Conservation (phyloP, 768 basidiomycete species). For the Ramaria rubella region DNA sequence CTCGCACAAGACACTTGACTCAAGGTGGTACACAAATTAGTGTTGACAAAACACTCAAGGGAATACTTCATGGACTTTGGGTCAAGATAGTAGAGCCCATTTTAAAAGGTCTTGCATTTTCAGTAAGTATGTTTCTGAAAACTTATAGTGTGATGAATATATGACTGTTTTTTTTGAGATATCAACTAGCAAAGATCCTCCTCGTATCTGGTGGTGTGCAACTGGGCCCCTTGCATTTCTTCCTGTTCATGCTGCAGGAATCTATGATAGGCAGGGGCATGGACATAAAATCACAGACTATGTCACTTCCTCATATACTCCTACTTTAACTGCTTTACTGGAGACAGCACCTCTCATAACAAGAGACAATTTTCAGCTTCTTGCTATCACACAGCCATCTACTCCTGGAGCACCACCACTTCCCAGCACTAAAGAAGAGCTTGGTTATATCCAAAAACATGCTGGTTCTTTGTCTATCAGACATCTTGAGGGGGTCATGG, state of each 20-base stretch:
- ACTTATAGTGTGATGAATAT: no score
- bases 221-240: constrained; percentile 13
- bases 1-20: no score
- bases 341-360: constrained; percentile 5
- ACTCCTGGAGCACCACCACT: neutral
- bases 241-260: constrained; percentile 15
- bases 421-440: neutral
- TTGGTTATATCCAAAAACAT: neutral
- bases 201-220: constrained; percentile 15
- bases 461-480: neutral
- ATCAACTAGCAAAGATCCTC: constrained; percentile 7
- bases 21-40: no score
- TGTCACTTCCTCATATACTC: constrained; percentile 13
- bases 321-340: constrained; percentile 19
- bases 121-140: no score
- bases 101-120: neutral
- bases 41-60: neutral
- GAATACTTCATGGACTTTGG: neutral
- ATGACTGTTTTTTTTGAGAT: constrained; percentile 1
- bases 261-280: neutral
- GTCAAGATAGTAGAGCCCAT: neutral
- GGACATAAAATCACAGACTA: constrained; percentile 1
- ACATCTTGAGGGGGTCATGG: neutral
- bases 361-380: neutral
- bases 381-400: neutral